Base-by-base conservation (phyloP, 2,329 filamentous ascomycete genomes). In the Nannizziopsis arthrosporioides region DNA sequence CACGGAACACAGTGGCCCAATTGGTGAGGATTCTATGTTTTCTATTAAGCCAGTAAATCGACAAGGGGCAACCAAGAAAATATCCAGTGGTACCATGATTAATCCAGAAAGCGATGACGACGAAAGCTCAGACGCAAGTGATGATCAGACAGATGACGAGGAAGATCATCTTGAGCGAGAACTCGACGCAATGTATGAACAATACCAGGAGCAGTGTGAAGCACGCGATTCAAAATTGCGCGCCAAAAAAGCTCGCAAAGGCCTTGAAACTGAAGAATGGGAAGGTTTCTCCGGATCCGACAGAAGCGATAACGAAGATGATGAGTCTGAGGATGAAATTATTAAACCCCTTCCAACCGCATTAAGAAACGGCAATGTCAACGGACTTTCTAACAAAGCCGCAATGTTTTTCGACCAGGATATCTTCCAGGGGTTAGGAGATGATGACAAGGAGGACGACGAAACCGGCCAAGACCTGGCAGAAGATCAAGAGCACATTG, bases 331-430 rank as follows among this genome's bases (percentile, higher is more conserved):
- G 1, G 76, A 78, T 7, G 55, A 54, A 19, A 59, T 61, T 15
- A 58, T 54, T n/a, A 54, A 57, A 34, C 37, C 53, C 22, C 44
- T 52, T 30, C 34, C 42, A 14, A 30, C 44, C 18, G 27, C 39
- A n/a, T 35, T 43, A 18, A 49, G 51, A 22, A 51, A 55, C 5
- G 54, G 60, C n/a, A 53, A 62, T 31, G 53, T 58, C 22, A 61
- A 60, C 17, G 81, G 77, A 9, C 72, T 96, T n/a, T 94, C 88
- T 2, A 89, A 82, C 63, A 79, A 87, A 54, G 92, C 92, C 7
- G 78, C 82, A 8, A 77, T 83, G 52, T 98, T 98, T 69, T 98
- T 98, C 64, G 84, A 85, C 57, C 90, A 95, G 62, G 89, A 95
- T 56, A 83, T 98, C 36, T 98, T 98, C 72, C 81, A 89, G 56